Base-by-base conservation (phyloP, 345 rosid genomes). In the Brassica incana region DNA sequence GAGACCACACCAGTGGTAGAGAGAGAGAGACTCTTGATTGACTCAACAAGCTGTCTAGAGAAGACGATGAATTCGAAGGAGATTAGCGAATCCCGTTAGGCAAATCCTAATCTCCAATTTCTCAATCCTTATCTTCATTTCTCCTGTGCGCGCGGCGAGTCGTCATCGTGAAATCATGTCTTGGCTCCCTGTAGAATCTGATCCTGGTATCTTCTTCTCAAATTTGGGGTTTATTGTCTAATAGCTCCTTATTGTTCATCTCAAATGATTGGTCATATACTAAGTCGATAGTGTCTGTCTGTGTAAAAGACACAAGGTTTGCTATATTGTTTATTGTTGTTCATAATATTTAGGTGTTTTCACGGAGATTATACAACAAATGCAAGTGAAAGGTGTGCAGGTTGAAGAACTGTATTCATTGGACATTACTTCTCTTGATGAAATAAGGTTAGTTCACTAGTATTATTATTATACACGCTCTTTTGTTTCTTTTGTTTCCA, bases 351-450 rank as follows among this genome's bases (percentile, higher is more conserved):
- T 67, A 81, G 84, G 77, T 76, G 65, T 81, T 67, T 76, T 76
- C 58, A 81, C 84, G 16, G 84, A 81, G 80, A 76, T 81, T 59
- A 72, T 81, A 43, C 84, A 81, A 18, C 84, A 81, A 60, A 71
- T 81, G 80, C 84, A 81, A 81, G 84, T 81, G 70, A 81, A 76
- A 81, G 80, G 80, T 71, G 84, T 81, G 12, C 80, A 71, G 63
- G 74, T 76, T 71, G 84, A 81, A 48, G 80, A 81, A 40, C 25
- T 80, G 77, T 80, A 80, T 59, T 71, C 83, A 3, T 59, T 80
- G 73, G 80, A 80, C 71, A n/a, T 71, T 11, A 16, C 16, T 23
- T 66, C 77, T 65, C 64, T 80, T 0, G 64, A 76, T 66, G 65
- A 80, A 71, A 76, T 80, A 10, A 76, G 80, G 83, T 80, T 4